Evolutionary conservation across 1,139 yeast genomes (phyloP).

Genomic region (Suhomyces wounanorum): DNA sequence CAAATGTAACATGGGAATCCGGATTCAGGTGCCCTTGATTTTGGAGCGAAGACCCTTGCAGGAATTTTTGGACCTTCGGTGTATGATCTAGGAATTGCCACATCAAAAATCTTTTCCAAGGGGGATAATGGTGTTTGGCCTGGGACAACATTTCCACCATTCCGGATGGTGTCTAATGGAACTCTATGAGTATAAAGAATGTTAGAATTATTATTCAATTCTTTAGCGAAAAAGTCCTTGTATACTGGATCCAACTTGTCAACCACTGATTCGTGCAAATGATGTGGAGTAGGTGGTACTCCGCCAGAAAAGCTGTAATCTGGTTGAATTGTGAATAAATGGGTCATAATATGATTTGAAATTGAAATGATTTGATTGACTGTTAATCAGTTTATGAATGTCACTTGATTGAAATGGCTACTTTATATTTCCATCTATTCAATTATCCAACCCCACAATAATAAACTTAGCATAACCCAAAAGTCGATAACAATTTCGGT

Average conservation of each 20-base stretch:
- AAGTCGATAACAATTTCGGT: not conserved
- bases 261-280: constrained; percentile 25
- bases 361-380: not conserved
- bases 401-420: not conserved
- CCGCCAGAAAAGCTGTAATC: constrained; percentile 30
- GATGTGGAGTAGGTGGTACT: constrained; percentile 28
- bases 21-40: constrained; percentile 33
- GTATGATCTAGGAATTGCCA: constrained; percentile 37
- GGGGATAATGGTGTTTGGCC: constrained; percentile 38
- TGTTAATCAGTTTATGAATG: not conserved
- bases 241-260: constrained; percentile 35
- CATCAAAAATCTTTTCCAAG: constrained; percentile 33
- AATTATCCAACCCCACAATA: not conserved
- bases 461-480: not conserved
- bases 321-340: constrained; percentile 13
- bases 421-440: not conserved
- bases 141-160: constrained; percentile 50
- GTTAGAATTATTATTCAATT: constrained; percentile 31
- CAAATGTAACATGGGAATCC: constrained; percentile 51
- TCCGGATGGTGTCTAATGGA: constrained; percentile 38
- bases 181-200: constrained; percentile 44
- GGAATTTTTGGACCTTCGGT: constrained; percentile 33
- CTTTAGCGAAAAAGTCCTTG: constrained; percentile 34
- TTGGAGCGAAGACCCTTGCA: constrained; percentile 44
- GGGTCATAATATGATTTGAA: not conserved